Evolutionary conservation across 2,329 filamentous ascomycete genomes (phyloP).

Genomic region (Cladobotryum protrusum): DNA sequence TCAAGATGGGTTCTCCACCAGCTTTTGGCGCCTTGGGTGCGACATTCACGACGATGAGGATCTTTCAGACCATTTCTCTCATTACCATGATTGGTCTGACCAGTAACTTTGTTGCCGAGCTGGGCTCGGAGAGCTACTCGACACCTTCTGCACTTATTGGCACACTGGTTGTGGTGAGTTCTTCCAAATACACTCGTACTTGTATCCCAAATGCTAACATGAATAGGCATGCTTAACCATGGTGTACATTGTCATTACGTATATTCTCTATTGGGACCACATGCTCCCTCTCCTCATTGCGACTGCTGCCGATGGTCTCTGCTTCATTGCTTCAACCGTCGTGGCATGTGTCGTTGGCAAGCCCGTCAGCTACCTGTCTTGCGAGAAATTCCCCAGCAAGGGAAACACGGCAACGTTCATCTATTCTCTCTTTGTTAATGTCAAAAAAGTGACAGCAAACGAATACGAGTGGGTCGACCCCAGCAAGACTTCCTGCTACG

Average conservation of each 20-base stretch:
- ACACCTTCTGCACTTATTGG: slow-evolving; percentile 70
- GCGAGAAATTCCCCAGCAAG: slow-evolving; percentile 44
- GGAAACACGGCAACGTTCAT: slow-evolving; percentile 40
- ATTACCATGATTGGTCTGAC: slow-evolving; percentile 73
- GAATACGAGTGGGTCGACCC: slow-evolving; percentile 43
- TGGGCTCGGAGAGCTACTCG: slow-evolving; percentile 58
- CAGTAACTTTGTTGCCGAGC: slow-evolving; percentile 74
- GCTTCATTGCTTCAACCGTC: slow-evolving; percentile 72
- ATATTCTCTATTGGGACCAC: slow-evolving; percentile 74
- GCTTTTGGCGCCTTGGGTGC: slow-evolving; percentile 67
- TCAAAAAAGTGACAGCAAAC: slow-evolving; percentile 15
- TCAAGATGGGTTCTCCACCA: slow-evolving; percentile 42
- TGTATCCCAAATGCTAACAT: not conserved
- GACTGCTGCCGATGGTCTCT: slow-evolving; percentile 57
- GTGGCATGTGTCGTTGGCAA: slow-evolving; percentile 72
- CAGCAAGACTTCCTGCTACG: slow-evolving; percentile 62
- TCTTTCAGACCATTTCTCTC: slow-evolving; percentile 64
- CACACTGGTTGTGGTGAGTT: slow-evolving; percentile 69
- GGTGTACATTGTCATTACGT: slow-evolving; percentile 72
- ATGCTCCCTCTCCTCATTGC: slow-evolving; percentile 69
- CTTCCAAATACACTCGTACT: not conserved
- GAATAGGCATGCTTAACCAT: slow-evolving; percentile 59
- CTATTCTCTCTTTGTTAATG: slow-evolving; percentile 36
- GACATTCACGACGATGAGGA: slow-evolving; percentile 68
- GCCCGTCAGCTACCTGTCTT: slow-evolving; percentile 73